Percentiles rank a stretch among this genome's conserved stretches.
Evolutionary conservation across 139 green algal genomes (phyloP).

Genomic region (Chlamydomonas sphaeroides): DNA sequence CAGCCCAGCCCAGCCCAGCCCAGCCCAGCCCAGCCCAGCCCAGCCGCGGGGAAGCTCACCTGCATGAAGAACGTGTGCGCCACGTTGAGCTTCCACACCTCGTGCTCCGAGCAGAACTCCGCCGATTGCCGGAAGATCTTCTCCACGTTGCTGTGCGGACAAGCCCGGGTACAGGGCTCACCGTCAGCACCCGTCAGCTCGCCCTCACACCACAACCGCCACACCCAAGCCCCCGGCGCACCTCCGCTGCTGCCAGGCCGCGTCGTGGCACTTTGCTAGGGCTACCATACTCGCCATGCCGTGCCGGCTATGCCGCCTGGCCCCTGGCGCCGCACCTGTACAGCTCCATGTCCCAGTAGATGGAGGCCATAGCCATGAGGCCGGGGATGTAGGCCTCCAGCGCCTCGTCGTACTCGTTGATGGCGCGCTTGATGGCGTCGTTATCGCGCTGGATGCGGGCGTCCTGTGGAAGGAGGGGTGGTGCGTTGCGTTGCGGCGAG

Average conservation of each 20-base stretch:
- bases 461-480: slow-evolving; percentile 58
- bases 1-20: background rate
- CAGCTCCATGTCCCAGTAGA: slow-evolving; percentile 87
- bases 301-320: too few relatives aligned
- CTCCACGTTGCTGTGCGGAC: slow-evolving; percentile 73
- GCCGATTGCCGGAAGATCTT: slow-evolving; percentile 79
- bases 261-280: too few relatives aligned
- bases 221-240: too few relatives aligned
- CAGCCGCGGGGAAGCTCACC: slow-evolving; percentile 22
- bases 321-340: too few relatives aligned
- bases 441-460: slow-evolving; percentile 74
- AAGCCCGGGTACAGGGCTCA: too few relatives aligned
- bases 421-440: slow-evolving; percentile 74
- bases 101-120: slow-evolving; percentile 90
- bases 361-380: slow-evolving; percentile 84
- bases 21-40: background rate
- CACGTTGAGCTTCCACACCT: slow-evolving; percentile 89
- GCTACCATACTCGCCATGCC: too few relatives aligned
- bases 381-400: slow-evolving; percentile 82
- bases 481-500: too few relatives aligned
- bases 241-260: too few relatives aligned
- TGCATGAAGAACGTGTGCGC: slow-evolving; percentile 91
- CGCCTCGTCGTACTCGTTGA: slow-evolving; percentile 87
- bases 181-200: too few relatives aligned
- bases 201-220: too few relatives aligned